A percentile compares a stretch with the other conserved stretches of the same genome.
These are phyloP conservation scores for Dissophora globulifera DNA, from an alignment of 192 early-diverging fungal genomes.

Conservation along the genomic window DNA sequence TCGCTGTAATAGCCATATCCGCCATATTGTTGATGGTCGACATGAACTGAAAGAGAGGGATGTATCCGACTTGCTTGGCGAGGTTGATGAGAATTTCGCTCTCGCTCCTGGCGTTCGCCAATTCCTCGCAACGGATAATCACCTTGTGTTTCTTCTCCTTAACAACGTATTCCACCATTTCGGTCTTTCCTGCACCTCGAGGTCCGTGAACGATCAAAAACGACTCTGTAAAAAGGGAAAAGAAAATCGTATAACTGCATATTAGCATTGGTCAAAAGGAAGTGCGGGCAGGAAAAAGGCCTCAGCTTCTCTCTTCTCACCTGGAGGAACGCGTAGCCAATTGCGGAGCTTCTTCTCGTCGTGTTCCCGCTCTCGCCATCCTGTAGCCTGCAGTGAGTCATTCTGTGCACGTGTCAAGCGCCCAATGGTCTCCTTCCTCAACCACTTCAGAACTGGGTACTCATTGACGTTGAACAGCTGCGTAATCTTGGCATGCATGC, in stretches of 20 bases:
- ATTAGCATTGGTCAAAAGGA: too few relatives aligned
- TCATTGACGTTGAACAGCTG: constrained; percentile 79
- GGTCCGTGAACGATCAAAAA: constrained; percentile 90
- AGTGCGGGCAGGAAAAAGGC: neutral
- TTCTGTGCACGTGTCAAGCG: constrained; percentile 37
- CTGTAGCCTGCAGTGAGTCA: constrained; percentile 37
- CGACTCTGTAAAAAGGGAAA: constrained; percentile 63
- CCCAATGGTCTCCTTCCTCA: constrained; percentile 64
- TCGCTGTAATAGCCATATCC: constrained; percentile 86
- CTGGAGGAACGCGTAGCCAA: constrained; percentile 67
- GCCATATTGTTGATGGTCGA: constrained; percentile 77
- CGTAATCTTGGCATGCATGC: constrained; percentile 86
- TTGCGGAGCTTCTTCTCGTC: constrained; percentile 65
- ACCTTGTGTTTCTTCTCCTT: constrained; percentile 78
- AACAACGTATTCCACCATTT: constrained; percentile 77
- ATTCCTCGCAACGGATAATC: constrained; percentile 80
- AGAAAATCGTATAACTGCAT: too few relatives aligned
- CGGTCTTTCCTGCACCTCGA: constrained; percentile 83
- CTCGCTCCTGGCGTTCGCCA: constrained; percentile 78
- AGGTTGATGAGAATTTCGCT: constrained; percentile 78
- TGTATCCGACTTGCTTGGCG: constrained; percentile 89
- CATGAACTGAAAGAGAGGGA: constrained; percentile 88
- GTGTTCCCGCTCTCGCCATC: constrained; percentile 67
- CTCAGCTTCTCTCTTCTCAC: constrained; percentile 17
- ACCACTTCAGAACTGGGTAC: constrained; percentile 66